Conservation (phyloP, 805 yeast species). For the Metschnikowia gruessii region DNA sequence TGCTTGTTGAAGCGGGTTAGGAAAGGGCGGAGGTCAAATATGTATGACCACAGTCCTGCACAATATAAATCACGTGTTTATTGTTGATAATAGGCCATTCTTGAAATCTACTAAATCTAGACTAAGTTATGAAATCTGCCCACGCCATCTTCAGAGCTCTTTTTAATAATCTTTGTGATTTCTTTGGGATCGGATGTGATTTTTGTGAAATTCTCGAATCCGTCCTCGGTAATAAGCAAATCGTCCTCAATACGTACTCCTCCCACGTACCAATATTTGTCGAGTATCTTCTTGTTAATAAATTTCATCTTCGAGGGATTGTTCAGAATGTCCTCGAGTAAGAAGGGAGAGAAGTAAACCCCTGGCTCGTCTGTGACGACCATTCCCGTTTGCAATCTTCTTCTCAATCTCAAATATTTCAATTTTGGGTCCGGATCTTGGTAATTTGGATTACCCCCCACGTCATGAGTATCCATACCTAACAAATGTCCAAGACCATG, state of each 20-base stretch:
- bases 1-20: background rate
- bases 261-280: conserved; percentile 85
- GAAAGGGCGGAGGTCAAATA: conserved; percentile 2
- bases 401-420: conserved; percentile 74
- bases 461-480: conserved; percentile 96
- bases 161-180: conserved; percentile 69
- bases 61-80: conserved; percentile 2
- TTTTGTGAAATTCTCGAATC: conserved; percentile 76
- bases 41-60: background rate
- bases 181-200: conserved; percentile 86
- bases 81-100: background rate
- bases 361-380: conserved; percentile 96
- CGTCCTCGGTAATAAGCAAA: conserved; percentile 69
- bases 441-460: conserved; percentile 85
- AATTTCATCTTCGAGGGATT: conserved; percentile 48
- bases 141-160: conserved; percentile 61
- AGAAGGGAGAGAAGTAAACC: conserved; percentile 79
- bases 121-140: conserved; percentile 59
- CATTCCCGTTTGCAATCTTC: conserved; percentile 71
- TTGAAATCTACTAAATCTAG: conserved; percentile 11
- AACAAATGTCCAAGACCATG: conserved; percentile 94
- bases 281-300: conserved; percentile 63
- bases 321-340: conserved; percentile 62
- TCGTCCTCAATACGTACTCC: conserved; percentile 98
- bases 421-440: conserved; percentile 77